These are phyloP conservation scores for Epithele typhae DNA, from an alignment of 768 basidiomycete species.

Conservation along the genomic window DNA sequence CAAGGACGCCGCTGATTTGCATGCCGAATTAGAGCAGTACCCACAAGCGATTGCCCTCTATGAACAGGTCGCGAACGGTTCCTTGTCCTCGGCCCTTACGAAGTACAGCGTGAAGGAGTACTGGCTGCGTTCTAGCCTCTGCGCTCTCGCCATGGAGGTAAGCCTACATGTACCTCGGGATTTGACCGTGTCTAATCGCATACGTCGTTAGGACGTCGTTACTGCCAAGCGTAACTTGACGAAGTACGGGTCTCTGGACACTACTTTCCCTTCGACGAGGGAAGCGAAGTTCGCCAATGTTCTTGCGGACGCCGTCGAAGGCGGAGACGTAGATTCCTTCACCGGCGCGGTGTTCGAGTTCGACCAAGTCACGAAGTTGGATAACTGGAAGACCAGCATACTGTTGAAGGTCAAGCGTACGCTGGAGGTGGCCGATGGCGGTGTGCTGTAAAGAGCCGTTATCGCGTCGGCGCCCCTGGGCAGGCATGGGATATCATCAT, in stretches of 20 bases:
- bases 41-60: conserved; percentile 82
- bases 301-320: conserved; percentile 74
- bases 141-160: conserved; percentile 85
- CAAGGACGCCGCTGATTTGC: conserved; percentile 95
- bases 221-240: conserved; percentile 75
- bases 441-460: too few species aligned
- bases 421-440: too few species aligned
- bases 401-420: conserved; percentile 86
- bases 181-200: too few species aligned
- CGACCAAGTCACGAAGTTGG: conserved; percentile 88
- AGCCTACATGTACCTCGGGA: too few species aligned
- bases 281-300: conserved; percentile 86
- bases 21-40: conserved; percentile 86
- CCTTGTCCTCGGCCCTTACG: conserved; percentile 77
- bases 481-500: not conserved
- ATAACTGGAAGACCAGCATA: conserved; percentile 94
- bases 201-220: conserved; percentile 71
- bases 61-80: conserved; percentile 85
- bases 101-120: conserved; percentile 99
- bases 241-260: conserved; percentile 78
- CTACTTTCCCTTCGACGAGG: conserved; percentile 80
- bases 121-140: conserved; percentile 84
- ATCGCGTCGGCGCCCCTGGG: too few species aligned
- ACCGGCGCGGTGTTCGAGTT: conserved; percentile 86
- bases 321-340: conserved; percentile 67